A percentile compares a stretch with the other conserved stretches of the same genome.
Evolutionary conservation across 441 rosid genomes (phyloP).

Genomic region (Adansonia madagascariensis): DNA sequence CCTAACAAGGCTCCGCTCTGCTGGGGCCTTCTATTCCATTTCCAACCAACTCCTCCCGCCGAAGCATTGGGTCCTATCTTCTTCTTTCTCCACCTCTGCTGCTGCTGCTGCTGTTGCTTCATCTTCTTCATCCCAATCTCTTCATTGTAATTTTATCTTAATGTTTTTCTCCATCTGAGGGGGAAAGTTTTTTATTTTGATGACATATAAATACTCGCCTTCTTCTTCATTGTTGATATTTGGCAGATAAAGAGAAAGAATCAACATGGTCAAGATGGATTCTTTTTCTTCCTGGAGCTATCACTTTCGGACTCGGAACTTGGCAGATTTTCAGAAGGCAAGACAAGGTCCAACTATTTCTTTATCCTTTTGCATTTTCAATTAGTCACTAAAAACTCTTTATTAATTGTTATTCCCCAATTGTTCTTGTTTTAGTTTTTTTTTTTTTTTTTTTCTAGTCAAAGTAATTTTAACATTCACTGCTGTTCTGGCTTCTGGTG

Average conservation of each 20-base stretch:
- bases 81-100: conserved; percentile 35
- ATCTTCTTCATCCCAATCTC: conserved; percentile 32
- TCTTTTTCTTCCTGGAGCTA: conserved; percentile 85
- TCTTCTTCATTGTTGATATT: background rate
- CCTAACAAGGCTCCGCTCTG: conserved; percentile 41
- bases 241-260: conserved; percentile 46
- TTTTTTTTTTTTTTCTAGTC: background rate
- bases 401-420: background rate
- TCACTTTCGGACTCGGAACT: conserved; percentile 94
- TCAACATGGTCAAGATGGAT: conserved; percentile 64
- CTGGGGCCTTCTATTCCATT: conserved; percentile 5
- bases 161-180: background rate
- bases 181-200: background rate
- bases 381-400: background rate
- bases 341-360: conserved; percentile 62
- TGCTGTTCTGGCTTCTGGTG: background rate
- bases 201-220: background rate
- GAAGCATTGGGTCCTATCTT: conserved; percentile 25
- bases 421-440: background rate
- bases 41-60: background rate
- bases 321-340: conserved; percentile 94
- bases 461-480: background rate
- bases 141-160: conserved; percentile 26
- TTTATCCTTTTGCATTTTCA: background rate
- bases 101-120: conserved; percentile 35